Evolutionary conservation across 805 yeast species (phyloP), one percentile per base, ranked within the genome.

Genomic region (Nakazawaea ernobii): DNA sequence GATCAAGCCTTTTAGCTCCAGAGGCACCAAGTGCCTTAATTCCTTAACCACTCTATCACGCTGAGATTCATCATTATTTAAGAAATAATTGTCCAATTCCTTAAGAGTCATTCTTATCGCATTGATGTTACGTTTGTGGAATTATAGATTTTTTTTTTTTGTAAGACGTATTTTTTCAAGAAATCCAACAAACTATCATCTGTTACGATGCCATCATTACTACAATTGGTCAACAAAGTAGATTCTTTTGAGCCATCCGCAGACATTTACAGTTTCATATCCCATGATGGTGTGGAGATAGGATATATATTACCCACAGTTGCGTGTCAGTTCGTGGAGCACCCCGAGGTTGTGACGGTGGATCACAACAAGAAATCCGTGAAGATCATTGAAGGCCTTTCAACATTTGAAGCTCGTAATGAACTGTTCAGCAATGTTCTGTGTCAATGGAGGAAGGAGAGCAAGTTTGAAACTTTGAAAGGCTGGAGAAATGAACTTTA

Each of bases 401-500:
- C 66, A 47, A 66, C 75, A 0, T 38, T 73, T 28, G 79, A 74
- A 24, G 56, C 58, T 32, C 58, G 84, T 52, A 71, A 65, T 45
- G 49, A 46, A 0, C 64, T 65, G 0, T 61, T 86, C 45, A 73
- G 62, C 2, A 42, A 50, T 9, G 52, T 83, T 1, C 86, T 80
- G 0, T 27, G 28, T 0, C 30, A 40, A 10, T 69, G 82, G 71
- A 67, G 67, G 52, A 50, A 67, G 26, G 44, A 63, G 43, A 49
- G 64, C 28, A 29, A 49, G 28, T 58, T 77, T 61, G 62, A 69
- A 39, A 68, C 73, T 0, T 53, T 77, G 7, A 66, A 71, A 43
- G 90, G 87, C 0, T 94, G 99, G 99, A 75, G 99, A 60, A 65
- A 85, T 60, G 99, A 94, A 64, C 70, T 78, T 33, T 94, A 89